Evolutionary conservation across 768 basidiomycete genomes (phyloP).

Genomic region (Cyclocybe aegerita): DNA sequence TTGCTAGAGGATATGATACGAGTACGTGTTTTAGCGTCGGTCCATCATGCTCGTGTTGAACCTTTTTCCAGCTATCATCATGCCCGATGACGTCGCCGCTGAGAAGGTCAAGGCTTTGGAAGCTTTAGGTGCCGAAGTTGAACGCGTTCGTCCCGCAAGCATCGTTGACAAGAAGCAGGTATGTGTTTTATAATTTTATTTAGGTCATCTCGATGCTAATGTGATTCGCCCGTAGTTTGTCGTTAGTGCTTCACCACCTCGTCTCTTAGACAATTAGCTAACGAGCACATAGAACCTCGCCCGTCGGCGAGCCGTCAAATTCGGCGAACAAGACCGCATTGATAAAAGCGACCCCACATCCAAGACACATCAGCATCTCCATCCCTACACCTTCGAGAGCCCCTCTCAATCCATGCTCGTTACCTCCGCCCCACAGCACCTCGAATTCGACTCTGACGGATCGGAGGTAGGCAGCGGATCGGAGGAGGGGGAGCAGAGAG

Average conservation of each 20-base stretch:
- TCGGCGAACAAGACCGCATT: slow-evolving; percentile 48
- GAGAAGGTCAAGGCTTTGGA: slow-evolving; percentile 88
- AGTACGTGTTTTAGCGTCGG: slow-evolving; percentile 45
- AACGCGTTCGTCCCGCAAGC: slow-evolving; percentile 88
- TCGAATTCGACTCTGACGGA: slow-evolving; percentile 34
- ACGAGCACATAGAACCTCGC: slow-evolving; percentile 74
- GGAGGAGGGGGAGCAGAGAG: slow-evolving; percentile 51
- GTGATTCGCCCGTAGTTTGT: slow-evolving; percentile 49
- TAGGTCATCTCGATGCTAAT: slow-evolving; percentile 4
- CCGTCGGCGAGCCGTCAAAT: slow-evolving; percentile 70
- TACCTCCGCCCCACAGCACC: slow-evolving; percentile 45
- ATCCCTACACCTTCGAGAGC: slow-evolving; percentile 35
- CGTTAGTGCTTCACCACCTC: slow-evolving; percentile 37
- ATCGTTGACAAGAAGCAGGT: slow-evolving; percentile 98
- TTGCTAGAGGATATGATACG: slow-evolving; percentile 77
- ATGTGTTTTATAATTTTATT: slow-evolving; percentile 12
- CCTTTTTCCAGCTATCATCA: slow-evolving; percentile 66
- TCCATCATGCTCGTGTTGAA: slow-evolving; percentile 2
- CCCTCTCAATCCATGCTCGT: slow-evolving; percentile 52
- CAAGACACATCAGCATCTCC: slow-evolving; percentile 1
- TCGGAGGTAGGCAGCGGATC: slow-evolving; percentile 37
- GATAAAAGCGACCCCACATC: slow-evolving; percentile 19
- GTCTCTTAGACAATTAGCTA: not conserved
- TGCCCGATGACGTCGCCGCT: slow-evolving; percentile 86
- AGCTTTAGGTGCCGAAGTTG: slow-evolving; percentile 86